Conservation (phyloP, 2,329 filamentous ascomycete species). For the Talaromyces sp. region DNA sequence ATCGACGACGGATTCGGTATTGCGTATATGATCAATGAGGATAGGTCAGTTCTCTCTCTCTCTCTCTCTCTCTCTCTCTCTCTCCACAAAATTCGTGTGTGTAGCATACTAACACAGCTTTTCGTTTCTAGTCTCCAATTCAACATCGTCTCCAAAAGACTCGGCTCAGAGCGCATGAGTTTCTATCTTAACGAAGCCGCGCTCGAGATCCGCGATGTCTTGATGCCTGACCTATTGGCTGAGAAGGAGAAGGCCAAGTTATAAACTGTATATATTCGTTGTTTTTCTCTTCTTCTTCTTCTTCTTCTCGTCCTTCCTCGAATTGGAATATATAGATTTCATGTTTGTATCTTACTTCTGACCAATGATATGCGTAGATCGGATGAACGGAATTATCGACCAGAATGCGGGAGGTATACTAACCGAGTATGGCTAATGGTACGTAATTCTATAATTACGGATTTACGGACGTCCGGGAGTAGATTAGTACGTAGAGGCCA, state of each 20-base stretch:
- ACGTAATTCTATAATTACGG: neutral
- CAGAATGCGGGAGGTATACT: neutral
- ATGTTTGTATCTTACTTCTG: neutral
- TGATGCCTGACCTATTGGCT: constrained; percentile 64
- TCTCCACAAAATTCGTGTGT: neutral
- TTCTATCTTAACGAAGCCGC: constrained; percentile 94
- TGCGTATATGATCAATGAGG: constrained; percentile 99
- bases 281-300: neutral
- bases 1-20: constrained; percentile 95
- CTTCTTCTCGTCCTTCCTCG: neutral
- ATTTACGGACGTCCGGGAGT: no score
- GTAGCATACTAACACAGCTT: neutral
- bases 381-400: neutral
- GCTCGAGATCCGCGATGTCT: constrained; percentile 77
- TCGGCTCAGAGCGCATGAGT: constrained; percentile 89
- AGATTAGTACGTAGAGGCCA: no score
- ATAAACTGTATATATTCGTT: constrained; percentile 46
- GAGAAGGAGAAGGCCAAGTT: constrained; percentile 81
- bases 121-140: constrained; percentile 80
- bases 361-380: neutral
- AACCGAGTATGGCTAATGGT: neutral
- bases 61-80: neutral
- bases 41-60: constrained; percentile 55
- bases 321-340: neutral
- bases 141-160: constrained; percentile 90